Evolutionary conservation across 1,284 basidiomycete genomes (phyloP).

Genomic region (Moniliophthora roreri): DNA sequence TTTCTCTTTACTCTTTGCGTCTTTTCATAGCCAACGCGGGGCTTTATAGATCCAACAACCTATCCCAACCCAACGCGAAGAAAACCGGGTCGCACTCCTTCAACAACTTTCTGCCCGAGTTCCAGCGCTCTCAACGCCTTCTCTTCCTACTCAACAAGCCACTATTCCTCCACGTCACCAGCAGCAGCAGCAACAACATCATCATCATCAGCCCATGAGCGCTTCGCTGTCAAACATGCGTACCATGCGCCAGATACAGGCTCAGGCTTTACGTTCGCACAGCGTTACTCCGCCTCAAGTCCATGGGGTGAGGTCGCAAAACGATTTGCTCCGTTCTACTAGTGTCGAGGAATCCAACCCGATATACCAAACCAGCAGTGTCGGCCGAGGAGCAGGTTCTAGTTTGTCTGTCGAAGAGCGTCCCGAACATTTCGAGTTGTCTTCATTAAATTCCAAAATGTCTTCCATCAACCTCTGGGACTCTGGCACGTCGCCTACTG

Average conservation of each 20-base stretch:
- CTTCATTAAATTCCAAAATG: constrained; percentile 16
- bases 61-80: constrained; percentile 9
- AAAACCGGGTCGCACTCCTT: too few relatives aligned
- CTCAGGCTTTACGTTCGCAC: constrained; percentile 38
- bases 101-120: background rate
- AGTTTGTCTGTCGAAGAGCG: too few relatives aligned
- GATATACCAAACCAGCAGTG: too few relatives aligned
- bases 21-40: constrained; percentile 8
- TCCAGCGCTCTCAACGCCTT: constrained; percentile 3
- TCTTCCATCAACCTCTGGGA: background rate
- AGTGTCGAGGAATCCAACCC: background rate
- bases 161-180: background rate
- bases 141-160: too few relatives aligned
- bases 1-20: constrained; percentile 19
- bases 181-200: background rate
- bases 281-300: constrained; percentile 45
- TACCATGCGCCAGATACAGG: background rate
- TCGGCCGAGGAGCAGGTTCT: background rate
- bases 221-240: background rate
- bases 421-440: background rate
- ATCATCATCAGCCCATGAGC: background rate
- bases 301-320: background rate
- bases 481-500: constrained; percentile 29
- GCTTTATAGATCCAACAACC: background rate
- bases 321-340: background rate